These are phyloP conservation scores for Protea cynaroides DNA, from an alignment of 164 flowering plant species.

Conservation along the genomic window DNA sequence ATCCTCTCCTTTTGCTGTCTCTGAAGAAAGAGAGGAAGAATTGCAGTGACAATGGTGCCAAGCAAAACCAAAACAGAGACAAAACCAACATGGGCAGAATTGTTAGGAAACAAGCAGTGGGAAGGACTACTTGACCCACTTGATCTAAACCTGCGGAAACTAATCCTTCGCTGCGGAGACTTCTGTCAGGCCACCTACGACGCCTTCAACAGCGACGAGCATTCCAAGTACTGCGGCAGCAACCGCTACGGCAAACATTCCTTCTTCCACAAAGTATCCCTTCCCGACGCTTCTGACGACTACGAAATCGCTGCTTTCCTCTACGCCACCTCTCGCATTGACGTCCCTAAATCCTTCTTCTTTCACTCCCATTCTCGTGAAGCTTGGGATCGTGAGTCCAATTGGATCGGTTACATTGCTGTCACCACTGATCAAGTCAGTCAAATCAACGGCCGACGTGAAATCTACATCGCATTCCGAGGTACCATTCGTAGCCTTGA, in stretches of 20 bases:
- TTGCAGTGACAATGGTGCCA: too few species aligned
- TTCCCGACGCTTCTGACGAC: slow-evolving; percentile 23
- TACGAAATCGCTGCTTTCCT: slow-evolving; percentile 45
- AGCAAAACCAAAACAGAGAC: neutral
- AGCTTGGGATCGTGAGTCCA: slow-evolving; percentile 80
- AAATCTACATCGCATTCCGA: slow-evolving; percentile 62
- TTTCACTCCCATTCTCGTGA: slow-evolving; percentile 56
- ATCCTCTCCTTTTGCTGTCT: too few species aligned
- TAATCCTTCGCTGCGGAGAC: slow-evolving; percentile 84
- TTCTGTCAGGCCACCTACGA: slow-evolving; percentile 83
- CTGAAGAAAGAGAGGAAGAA: too few species aligned
- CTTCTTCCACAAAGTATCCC: slow-evolving; percentile 48
- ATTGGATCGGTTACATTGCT: slow-evolving; percentile 88
- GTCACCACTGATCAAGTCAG: slow-evolving; percentile 45
- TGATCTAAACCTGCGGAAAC: slow-evolving; percentile 48
- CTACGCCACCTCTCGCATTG: slow-evolving; percentile 61
- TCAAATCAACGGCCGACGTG: slow-evolving; percentile 48
- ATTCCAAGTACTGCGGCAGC: slow-evolving; percentile 70
- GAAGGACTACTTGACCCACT: slow-evolving; percentile 57
- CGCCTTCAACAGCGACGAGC: slow-evolving; percentile 73
- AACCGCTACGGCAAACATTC: slow-evolving; percentile 58
- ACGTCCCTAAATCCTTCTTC: slow-evolving; percentile 40
- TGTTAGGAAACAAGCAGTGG: slow-evolving; percentile 69
- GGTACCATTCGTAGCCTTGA: slow-evolving; percentile 62
- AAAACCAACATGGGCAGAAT: slow-evolving; percentile 48